A percentile compares a stretch with the other conserved stretches of the same genome.
These are phyloP conservation scores for Magnolia officinalis DNA, from an alignment of 164 flowering plant genomes.

Conservation along the genomic window DNA sequence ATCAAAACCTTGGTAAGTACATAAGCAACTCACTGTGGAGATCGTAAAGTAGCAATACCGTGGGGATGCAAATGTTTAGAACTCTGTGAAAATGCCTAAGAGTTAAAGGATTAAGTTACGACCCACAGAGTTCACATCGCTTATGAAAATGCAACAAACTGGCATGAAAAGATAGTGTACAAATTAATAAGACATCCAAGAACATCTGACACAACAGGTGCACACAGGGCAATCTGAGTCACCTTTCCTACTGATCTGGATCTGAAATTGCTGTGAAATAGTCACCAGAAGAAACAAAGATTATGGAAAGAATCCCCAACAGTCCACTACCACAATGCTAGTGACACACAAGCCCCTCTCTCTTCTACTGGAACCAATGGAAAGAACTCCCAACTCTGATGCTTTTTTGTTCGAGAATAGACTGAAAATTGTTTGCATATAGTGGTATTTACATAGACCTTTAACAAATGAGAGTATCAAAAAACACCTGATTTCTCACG, in stretches of 20 bases:
- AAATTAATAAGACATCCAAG: not conserved
- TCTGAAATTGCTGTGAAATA: not conserved
- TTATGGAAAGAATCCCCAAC: not conserved
- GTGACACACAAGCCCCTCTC: no score
- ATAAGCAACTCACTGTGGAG: not conserved
- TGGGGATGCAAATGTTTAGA: not conserved
- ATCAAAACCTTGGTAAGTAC: not conserved
- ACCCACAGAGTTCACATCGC: no score
- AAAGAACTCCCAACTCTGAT: no score
- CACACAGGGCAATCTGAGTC: not conserved
- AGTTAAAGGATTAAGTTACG: no score
- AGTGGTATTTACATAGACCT: no score
- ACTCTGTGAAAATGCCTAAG: not conserved
- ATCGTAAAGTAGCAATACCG: not conserved
- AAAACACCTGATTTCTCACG: no score
- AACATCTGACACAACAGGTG: not conserved
- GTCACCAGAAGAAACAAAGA: not conserved
- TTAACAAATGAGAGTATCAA: no score
- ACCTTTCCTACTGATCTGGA: not conserved
- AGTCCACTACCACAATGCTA: not conserved
- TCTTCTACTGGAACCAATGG: no score
- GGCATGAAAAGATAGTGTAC: not conserved
- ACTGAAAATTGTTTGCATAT: no score
- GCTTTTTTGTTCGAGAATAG: no score
- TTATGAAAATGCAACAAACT: no score